Conservation (phyloP, 2,329 filamentous ascomycete genomes). For the Paraconiothyrium brasiliense region DNA sequence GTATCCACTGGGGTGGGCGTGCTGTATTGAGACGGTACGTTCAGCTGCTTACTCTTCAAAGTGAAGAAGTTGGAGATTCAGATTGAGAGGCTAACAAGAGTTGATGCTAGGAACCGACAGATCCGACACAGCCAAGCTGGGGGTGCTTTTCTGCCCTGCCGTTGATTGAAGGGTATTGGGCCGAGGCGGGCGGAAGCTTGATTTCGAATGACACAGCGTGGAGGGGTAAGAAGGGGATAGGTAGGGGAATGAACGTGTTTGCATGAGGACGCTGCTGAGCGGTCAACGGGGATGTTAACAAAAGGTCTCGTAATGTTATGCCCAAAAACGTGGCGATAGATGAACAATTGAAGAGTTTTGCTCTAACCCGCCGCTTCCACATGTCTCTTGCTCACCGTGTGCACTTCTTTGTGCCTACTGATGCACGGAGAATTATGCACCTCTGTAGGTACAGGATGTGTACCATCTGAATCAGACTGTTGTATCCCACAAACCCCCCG, state of each 20-base stretch:
- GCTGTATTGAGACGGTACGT: slow-evolving; percentile 1
- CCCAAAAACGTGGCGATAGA: neutral
- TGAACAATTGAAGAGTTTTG: slow-evolving; percentile 7
- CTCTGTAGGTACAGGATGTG: neutral
- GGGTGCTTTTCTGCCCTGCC: neutral
- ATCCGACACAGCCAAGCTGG: neutral
- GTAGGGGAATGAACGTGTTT: neutral
- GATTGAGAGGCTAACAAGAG: neutral
- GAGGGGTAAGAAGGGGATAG: neutral
- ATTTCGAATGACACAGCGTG: neutral
- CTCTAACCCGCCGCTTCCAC: slow-evolving; percentile 2
- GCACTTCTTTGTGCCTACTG: neutral
- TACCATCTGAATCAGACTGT: neutral
- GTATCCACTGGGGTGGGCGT: neutral
- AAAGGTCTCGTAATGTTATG: neutral
- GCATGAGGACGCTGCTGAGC: neutral
- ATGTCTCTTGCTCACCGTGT: neutral
- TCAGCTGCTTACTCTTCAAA: too few species aligned
- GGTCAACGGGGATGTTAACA: neutral
- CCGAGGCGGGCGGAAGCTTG: neutral
- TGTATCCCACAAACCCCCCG: neutral
- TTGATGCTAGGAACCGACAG: neutral
- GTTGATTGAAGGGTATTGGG: neutral
- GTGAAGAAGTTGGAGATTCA: neutral
- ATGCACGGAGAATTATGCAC: neutral